Base-by-base conservation (phyloP, 345 rosid species). In the Camelina laxa region DNA sequence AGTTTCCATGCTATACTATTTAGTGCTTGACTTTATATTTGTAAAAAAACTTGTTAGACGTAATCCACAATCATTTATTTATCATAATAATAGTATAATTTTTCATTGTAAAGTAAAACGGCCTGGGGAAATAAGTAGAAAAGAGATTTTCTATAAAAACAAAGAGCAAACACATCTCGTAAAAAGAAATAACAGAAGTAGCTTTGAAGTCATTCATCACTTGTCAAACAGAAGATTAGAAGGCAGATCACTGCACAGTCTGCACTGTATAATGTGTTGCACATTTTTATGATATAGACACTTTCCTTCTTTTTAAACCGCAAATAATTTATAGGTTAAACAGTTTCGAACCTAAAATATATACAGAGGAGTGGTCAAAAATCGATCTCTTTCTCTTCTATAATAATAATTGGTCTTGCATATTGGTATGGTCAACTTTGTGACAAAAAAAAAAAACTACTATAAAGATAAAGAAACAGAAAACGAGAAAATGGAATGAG, bases 381-480 rank as follows among this genome's bases (percentile, higher is more conserved):
- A 11, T 0, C 9, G 30, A 27, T 27, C 14, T 50, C 4, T 45
- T 36, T 36, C 10, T 36, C 39, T 8, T 57, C 4, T 4, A 27
- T 22, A 22, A 51, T 35, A 53, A 69, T 49, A 41, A 54, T 55
- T 62, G 22, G 69, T 76, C 50, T 62, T 69, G 70, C 75, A 76
- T 69, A 64, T 54, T 69, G 70, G 31, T 44, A 69, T 39, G 63
- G 74, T 75, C 79, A 67, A 67, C 67, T 44, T 57, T 66, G 60
- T 65, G 60, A 67, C 30, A 17, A 12, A 4, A 19, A 16, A 49
- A 65, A 24, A 9, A 0, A 3, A n/a, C n/a, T 24, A 4, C 5
- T 27, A 4, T 27, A 27, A 27, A 27, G 30, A 27, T 27, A 7
- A 16, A 48, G 33, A 38, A 33, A 24, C 35, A 20, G 9, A 38